Conservation (phyloP, 768 basidiomycete genomes). For the Russula dissimulans region DNA sequence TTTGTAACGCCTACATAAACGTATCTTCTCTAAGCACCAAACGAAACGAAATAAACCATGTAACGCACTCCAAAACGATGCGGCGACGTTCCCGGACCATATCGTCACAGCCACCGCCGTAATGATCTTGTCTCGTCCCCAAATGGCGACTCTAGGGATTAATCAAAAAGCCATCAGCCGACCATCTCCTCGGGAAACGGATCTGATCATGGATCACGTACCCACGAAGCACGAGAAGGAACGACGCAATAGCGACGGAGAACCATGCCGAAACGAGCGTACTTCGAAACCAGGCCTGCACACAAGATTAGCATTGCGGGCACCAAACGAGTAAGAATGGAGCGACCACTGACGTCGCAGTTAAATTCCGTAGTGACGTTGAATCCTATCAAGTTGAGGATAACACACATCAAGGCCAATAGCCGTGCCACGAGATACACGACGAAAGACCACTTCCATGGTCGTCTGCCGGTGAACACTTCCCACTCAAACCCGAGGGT, state of each 20-base stretch:
- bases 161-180: neutral
- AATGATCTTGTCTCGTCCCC: constrained; percentile 7
- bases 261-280: constrained; percentile 11
- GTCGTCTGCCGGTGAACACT: constrained; percentile 16
- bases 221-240: constrained; percentile 16
- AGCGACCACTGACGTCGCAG: constrained; percentile 10
- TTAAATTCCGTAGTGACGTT: constrained; percentile 2
- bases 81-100: constrained; percentile 3
- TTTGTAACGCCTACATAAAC: neutral
- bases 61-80: constrained; percentile 9
- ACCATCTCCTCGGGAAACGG: neutral
- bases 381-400: constrained; percentile 13
- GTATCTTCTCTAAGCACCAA: neutral
- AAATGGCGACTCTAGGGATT: constrained; percentile 12
- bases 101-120: neutral
- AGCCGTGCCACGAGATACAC: constrained; percentile 8
- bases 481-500: constrained; percentile 17
- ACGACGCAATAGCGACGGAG: constrained; percentile 13
- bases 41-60: neutral
- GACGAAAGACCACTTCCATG: constrained; percentile 18
- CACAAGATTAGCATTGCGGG: neutral
- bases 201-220: neutral
- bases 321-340: neutral
- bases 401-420: constrained; percentile 1
- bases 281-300: constrained; percentile 13